A percentile compares a stretch with the other conserved stretches of the same genome.
These are phyloP conservation scores for Tolypocladium cylindrosporum DNA, from an alignment of 2,329 filamentous ascomycete species.

Conservation along the genomic window DNA sequence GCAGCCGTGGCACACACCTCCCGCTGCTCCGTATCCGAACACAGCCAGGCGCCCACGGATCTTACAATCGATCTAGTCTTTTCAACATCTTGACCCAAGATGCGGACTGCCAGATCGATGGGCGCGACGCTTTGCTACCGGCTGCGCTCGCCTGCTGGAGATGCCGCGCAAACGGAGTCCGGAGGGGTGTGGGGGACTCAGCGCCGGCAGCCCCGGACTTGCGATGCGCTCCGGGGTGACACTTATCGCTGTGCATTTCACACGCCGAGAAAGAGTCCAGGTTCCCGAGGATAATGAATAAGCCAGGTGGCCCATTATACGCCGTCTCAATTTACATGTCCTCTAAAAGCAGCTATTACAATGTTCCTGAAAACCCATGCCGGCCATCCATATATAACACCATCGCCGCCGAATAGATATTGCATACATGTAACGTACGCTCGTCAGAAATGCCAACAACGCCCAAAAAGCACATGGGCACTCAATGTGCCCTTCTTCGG, in stretches of 20 bases:
- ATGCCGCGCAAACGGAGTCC: neutral
- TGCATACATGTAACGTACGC: neutral
- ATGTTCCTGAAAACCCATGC: neutral
- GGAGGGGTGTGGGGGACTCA: neutral
- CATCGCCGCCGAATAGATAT: neutral
- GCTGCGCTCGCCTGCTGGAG: neutral
- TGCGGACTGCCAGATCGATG: neutral
- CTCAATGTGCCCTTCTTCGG: neutral
- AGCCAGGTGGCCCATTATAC: neutral
- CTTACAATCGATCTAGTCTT: neutral
- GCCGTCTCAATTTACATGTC: neutral
- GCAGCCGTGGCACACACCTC: neutral
- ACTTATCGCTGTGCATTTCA: neutral
- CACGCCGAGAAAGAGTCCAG: neutral
- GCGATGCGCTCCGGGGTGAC: neutral
- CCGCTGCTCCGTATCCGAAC: neutral
- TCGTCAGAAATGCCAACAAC: neutral
- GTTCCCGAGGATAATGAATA: neutral
- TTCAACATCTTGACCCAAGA: neutral
- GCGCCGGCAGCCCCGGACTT: neutral
- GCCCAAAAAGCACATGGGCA: neutral
- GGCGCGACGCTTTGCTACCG: neutral
- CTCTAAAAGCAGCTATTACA: neutral
- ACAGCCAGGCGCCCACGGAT: neutral
- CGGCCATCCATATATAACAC: neutral